A percentile compares a stretch with the other conserved stretches of the same genome.
Evolutionary conservation across 176 grass and related monocot genomes (phyloP).

Genomic region (Echinochloa phyllopogon): DNA sequence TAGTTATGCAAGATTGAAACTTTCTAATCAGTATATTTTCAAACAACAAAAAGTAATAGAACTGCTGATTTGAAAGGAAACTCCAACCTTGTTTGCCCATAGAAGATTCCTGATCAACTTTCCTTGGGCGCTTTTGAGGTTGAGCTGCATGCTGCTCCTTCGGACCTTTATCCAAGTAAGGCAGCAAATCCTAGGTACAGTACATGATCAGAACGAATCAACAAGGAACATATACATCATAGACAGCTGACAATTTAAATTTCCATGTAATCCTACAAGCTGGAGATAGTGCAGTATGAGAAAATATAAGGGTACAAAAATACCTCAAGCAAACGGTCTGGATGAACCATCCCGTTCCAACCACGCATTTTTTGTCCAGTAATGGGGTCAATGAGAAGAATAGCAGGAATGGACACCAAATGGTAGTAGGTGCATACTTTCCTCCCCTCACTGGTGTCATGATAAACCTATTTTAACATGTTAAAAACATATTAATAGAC

Average conservation of each 20-base stretch:
- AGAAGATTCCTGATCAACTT: slow-evolving; percentile 64
- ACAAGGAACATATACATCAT: neutral
- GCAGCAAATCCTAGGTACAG: slow-evolving; percentile 79
- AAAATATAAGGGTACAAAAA: slow-evolving; percentile 13
- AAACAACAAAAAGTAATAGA: neutral
- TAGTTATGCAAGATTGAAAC: neutral
- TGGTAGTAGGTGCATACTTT: slow-evolving; percentile 97
- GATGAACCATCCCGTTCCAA: slow-evolving; percentile 94
- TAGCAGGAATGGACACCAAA: slow-evolving; percentile 73
- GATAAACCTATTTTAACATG: slow-evolving; percentile 66
- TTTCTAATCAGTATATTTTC: neutral
- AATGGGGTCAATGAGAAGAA: slow-evolving; percentile 88
- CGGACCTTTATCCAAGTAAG: slow-evolving; percentile 92
- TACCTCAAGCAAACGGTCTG: slow-evolving; percentile 94
- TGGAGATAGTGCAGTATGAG: neutral
- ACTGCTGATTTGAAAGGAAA: neutral
- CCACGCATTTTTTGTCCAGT: slow-evolving; percentile 92
- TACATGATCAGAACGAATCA: slow-evolving; percentile 25
- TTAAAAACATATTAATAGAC: slow-evolving; percentile 19
- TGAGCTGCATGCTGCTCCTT: slow-evolving; percentile 82
- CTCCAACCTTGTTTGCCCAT: slow-evolving; percentile 54
- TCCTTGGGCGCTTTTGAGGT: slow-evolving; percentile 91
- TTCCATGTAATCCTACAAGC: slow-evolving; percentile 7
- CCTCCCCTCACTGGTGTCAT: slow-evolving; percentile 82
- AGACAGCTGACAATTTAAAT: neutral